Conservation (phyloP, 75 land plant genomes). For the Isoetes taiwanensis region DNA sequence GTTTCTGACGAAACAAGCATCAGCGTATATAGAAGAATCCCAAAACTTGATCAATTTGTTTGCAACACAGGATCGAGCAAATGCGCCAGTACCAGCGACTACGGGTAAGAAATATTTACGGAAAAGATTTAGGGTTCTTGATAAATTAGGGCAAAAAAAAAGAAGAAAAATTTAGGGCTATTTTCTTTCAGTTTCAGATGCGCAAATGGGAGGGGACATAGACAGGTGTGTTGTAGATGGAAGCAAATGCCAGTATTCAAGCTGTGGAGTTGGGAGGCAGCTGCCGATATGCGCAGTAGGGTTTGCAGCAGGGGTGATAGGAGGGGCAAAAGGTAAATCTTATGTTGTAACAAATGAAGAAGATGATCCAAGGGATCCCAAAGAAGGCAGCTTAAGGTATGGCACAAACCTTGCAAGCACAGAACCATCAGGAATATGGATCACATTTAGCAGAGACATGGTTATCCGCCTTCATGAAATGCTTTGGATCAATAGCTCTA, state of each 20-base stretch:
- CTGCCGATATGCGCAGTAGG: conserved; percentile 14
- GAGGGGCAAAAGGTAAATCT: too few species aligned
- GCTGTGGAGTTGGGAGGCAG: conserved; percentile 16
- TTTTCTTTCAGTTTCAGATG: too few species aligned
- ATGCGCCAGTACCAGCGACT: too few species aligned
- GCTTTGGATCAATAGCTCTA: neutral
- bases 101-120: too few species aligned
- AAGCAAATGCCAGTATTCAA: conserved; percentile 17
- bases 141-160: too few species aligned
- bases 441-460: neutral
- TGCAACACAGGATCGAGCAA: too few species aligned
- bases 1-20: too few species aligned
- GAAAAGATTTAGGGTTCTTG: too few species aligned
- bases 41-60: too few species aligned
- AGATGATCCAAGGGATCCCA: neutral
- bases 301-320: conserved; percentile 18
- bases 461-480: neutral
- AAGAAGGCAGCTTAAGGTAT: neutral
- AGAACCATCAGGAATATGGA: neutral
- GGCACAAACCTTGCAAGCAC: neutral
- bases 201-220: too few species aligned
- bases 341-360: neutral
- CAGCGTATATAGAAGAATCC: too few species aligned
- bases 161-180: too few species aligned
- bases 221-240: conserved; percentile 14